Percentiles rank a stretch among this genome's conserved stretches.
Evolutionary conservation across 345 rosid species (phyloP).

Genomic region (Murraya koenigii): DNA sequence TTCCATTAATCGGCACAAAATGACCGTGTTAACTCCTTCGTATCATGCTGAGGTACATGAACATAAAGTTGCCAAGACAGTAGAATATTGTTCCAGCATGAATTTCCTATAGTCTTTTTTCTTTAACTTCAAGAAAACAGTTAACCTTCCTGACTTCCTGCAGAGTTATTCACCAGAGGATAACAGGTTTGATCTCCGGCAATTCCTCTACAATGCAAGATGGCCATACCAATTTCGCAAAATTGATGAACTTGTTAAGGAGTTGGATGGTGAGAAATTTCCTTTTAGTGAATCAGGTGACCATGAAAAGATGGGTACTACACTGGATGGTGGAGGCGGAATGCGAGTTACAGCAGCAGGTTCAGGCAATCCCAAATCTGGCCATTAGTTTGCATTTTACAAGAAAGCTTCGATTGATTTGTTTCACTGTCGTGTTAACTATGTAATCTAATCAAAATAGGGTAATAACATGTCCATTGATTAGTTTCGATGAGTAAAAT

Average conservation of each 20-base stretch:
- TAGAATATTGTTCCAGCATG: not conserved
- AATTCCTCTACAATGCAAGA: slow-evolving; percentile 74
- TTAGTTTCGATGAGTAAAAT: not conserved
- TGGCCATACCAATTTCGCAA: slow-evolving; percentile 89
- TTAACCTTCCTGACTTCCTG: not conserved
- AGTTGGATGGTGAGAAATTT: slow-evolving; percentile 54
- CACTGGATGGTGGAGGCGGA: slow-evolving; percentile 20
- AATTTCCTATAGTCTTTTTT: not conserved
- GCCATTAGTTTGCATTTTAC: slow-evolving; percentile 22
- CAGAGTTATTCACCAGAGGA: slow-evolving; percentile 98
- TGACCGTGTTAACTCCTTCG: slow-evolving; percentile 91
- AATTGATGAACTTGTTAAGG: slow-evolving; percentile 76
- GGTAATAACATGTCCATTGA: not conserved
- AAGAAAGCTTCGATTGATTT: not conserved
- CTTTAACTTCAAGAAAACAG: not conserved
- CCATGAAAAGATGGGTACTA: not conserved
- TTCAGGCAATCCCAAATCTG: slow-evolving; percentile 63
- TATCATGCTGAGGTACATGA: slow-evolving; percentile 87
- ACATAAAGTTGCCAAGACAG: not conserved
- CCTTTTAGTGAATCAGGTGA: slow-evolving; percentile 37
- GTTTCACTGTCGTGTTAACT: not conserved
- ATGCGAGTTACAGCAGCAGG: slow-evolving; percentile 68
- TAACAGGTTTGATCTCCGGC: slow-evolving; percentile 86
- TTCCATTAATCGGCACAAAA: slow-evolving; percentile 93
- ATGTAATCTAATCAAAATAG: not conserved